Base-by-base conservation (phyloP, 257 asterid species). In the Solanum arcanum region DNA sequence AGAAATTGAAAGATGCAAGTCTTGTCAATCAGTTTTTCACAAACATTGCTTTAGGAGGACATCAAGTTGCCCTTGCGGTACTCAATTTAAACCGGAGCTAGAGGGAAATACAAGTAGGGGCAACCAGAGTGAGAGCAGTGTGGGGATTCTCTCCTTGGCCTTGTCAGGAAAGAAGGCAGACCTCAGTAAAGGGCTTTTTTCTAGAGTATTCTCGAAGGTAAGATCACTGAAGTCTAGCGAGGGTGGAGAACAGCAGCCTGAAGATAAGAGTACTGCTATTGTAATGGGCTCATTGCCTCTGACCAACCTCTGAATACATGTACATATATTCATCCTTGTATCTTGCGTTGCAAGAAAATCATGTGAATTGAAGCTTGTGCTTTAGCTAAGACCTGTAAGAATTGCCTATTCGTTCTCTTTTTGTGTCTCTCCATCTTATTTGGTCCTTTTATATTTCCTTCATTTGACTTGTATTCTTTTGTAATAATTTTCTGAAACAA, bases 1-100 rank as follows among this genome's bases (percentile, higher is more conserved):
- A 91, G 99, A 92, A 90, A 89, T 91, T 18, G 94, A 94, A 90
- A 97, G 91, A 89, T 97, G 99, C 84, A 93, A 89, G 87, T 90
- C 96, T 41, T 97, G 99, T 90, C 89, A 85, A 52, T 78, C 89
- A n/a, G 94, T 90, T 88, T 97, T 94, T 94, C 99, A 95, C 93
- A 90, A 92, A 91, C 90, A 89, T 27, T 97, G 99, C 93, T 93
- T 93, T 89, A 89, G 87, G 90, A 95, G 88, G 90, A 86, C 91
- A 78, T 89, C 90, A 10, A 87, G 78, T 74, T 97, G 99, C 90
- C 92, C 96, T 72, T 97, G 99, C 87, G 97, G 98, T 47, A 89
- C 92, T 82, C 91, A 42, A 49, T 91, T 93, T 39, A 92, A 90
- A 86, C 88, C 85, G 49, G 92, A 49, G 70, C 86, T 68, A 21